These are phyloP conservation scores for Mycena galopus DNA, from an alignment of 768 basidiomycete species.

Conservation along the genomic window DNA sequence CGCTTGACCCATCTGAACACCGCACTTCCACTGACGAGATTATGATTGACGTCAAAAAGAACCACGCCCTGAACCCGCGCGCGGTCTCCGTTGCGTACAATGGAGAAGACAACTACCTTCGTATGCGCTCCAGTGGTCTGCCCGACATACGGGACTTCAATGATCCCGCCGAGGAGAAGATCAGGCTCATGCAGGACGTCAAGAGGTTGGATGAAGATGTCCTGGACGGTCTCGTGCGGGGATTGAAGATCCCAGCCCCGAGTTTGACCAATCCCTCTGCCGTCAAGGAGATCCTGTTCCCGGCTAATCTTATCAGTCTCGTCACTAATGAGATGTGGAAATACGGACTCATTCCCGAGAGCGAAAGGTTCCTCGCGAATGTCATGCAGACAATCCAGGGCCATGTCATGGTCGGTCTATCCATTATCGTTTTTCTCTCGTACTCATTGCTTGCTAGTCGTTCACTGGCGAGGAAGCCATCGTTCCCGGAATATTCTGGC, in stretches of 20 bases:
- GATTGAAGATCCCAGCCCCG: constrained; percentile 93
- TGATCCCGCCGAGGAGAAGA: constrained; percentile 95
- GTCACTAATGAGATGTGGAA: constrained; percentile 99
- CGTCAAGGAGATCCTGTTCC: constrained; percentile 98
- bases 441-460: constrained; percentile 61
- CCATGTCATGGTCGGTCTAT: constrained; percentile 91
- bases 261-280: constrained; percentile 92
- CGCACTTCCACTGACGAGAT: constrained; percentile 85
- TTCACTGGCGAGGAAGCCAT: constrained; percentile 96
- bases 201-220: constrained; percentile 95
- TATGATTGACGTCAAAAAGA: constrained; percentile 80
- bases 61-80: constrained; percentile 78
- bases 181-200: constrained; percentile 90
- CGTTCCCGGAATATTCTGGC: constrained; percentile 97
- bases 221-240: constrained; percentile 88
- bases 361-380: constrained; percentile 97
- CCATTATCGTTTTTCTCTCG: constrained; percentile 5
- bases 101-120: constrained; percentile 80
- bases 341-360: constrained; percentile 95
- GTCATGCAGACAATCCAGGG: constrained; percentile 98
- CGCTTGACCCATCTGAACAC: constrained; percentile 68
- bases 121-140: constrained; percentile 74
- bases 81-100: constrained; percentile 92
- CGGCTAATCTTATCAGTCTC: constrained; percentile 96
- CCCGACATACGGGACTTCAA: constrained; percentile 83